These are phyloP conservation scores for Xylaria sp. DNA, from an alignment of 2,329 filamentous ascomycete species.

Conservation along the genomic window DNA sequence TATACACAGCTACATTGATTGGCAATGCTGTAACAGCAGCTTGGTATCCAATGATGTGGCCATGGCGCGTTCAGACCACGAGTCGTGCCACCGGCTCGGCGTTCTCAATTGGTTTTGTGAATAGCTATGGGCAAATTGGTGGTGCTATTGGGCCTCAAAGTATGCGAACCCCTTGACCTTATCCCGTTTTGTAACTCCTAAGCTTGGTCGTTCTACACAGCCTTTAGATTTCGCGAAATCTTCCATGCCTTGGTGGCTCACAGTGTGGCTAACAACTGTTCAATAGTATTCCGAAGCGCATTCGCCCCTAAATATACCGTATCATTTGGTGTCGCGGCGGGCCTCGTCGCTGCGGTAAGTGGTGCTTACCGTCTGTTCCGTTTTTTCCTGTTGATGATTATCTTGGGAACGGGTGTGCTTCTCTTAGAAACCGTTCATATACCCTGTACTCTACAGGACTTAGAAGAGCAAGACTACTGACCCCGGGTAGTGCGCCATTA, in stretches of 20 bases:
- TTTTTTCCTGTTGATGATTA: neutral
- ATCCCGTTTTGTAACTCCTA: neutral
- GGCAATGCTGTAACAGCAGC: constrained; percentile 55
- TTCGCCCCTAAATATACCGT: constrained; percentile 59
- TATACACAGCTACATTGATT: constrained; percentile 60
- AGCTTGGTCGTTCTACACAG: neutral
- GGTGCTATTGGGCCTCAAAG: constrained; percentile 59
- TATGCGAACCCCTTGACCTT: constrained; percentile 3
- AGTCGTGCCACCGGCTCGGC: constrained; percentile 60
- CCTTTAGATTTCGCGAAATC: neutral
- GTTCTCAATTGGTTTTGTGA: constrained; percentile 62
- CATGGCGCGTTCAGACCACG: constrained; percentile 62
- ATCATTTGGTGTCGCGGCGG: constrained; percentile 58
- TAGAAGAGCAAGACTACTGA: constrained; percentile 2
- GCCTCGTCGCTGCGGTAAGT: constrained; percentile 52
- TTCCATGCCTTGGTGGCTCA: neutral
- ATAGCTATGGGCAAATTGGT: constrained; percentile 62
- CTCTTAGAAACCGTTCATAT: neutral
- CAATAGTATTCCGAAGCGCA: constrained; percentile 53
- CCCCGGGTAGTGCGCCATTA: constrained; percentile 52
- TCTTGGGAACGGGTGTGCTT: neutral
- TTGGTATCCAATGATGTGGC: constrained; percentile 64
- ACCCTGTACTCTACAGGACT: neutral
- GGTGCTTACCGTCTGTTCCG: neutral
- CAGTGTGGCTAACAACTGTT: constrained; percentile 1